phyloP scores from a whole-genome alignment of 2,329 filamentous ascomycete species.

The Parafenestella ontariensis region DNA sequence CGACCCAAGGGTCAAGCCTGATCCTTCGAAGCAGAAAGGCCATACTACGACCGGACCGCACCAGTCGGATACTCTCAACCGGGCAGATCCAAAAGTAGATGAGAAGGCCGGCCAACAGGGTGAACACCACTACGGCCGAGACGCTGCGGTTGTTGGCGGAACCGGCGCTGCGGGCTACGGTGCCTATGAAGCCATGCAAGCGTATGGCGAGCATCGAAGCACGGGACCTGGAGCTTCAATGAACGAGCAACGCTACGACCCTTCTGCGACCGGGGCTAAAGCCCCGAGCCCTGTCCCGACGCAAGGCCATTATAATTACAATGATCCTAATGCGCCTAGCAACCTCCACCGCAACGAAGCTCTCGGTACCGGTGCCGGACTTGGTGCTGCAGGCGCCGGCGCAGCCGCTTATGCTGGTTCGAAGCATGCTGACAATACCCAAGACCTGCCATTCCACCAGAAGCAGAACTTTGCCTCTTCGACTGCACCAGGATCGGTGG shows the following conservation, averaged over 20 bases:
- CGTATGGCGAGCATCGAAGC: conserved; percentile 37
- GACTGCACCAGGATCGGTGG: conserved; percentile 1
- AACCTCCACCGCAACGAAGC: conserved; percentile 33
- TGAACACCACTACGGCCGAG: conserved; percentile 32
- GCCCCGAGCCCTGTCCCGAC: conserved; percentile 26
- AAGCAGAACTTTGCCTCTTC: conserved; percentile 13
- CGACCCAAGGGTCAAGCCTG: conserved; percentile 40
- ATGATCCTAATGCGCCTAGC: conserved; percentile 11
- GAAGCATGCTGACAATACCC: conserved; percentile 13
- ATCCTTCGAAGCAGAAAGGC: conserved; percentile 37
- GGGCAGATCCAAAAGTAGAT: conserved; percentile 34
- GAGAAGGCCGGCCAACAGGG: conserved; percentile 17
- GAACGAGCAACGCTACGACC: conserved; percentile 42
- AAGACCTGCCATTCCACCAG: conserved; percentile 15
- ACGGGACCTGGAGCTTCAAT: conserved; percentile 39
- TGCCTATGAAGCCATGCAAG: conserved; percentile 41
- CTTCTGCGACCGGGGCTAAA: conserved; percentile 28
- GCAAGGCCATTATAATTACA: conserved; percentile 25
- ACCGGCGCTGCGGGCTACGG: conserved; percentile 41
- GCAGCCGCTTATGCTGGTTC: conserved; percentile 18
- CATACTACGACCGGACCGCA: conserved; percentile 36
- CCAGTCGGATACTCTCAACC: conserved; percentile 35
- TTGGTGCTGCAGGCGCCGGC: conserved; percentile 22
- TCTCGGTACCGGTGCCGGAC: conserved; percentile 23
- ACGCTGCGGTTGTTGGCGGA: conserved; percentile 40